Percentiles rank a stretch among this genome's conserved stretches.
These are phyloP conservation scores for Tilletiaria anomala DNA, from an alignment of 1,284 basidiomycete genomes.

Conservation along the genomic window DNA sequence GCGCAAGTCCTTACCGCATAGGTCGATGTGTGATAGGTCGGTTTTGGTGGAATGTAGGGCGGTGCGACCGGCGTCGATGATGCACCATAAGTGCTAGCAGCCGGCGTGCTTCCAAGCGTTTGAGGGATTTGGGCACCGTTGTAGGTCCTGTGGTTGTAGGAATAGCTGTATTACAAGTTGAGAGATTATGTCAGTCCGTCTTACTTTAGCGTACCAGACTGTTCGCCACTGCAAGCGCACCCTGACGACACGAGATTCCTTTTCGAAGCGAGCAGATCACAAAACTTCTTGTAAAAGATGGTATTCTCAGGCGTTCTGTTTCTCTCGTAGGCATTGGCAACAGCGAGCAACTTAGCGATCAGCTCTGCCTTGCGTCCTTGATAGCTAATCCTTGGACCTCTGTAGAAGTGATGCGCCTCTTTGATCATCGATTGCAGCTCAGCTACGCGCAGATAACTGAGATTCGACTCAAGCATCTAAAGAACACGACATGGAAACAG, in stretches of 20 bases:
- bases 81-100: background rate
- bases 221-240: too few species aligned
- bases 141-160: too few species aligned
- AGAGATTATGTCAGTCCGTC: too few species aligned
- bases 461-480: background rate
- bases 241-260: too few species aligned
- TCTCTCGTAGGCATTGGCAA: too few species aligned
- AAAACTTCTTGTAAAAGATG: too few species aligned
- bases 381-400: background rate
- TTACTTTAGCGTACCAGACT: too few species aligned
- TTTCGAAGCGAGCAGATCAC: too few species aligned
- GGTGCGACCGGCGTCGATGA: background rate
- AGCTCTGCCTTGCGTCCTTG: background rate
- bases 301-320: too few species aligned
- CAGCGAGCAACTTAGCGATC: too few species aligned
- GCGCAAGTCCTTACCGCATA: background rate
- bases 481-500: background rate
- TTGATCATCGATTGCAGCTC: background rate
- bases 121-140: background rate
- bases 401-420: background rate
- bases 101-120: background rate
- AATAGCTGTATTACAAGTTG: too few species aligned
- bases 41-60: background rate
- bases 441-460: background rate
- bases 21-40: background rate